Conservation (phyloP, 2,329 filamentous ascomycete species). For the Trichoderma simmonsii region DNA sequence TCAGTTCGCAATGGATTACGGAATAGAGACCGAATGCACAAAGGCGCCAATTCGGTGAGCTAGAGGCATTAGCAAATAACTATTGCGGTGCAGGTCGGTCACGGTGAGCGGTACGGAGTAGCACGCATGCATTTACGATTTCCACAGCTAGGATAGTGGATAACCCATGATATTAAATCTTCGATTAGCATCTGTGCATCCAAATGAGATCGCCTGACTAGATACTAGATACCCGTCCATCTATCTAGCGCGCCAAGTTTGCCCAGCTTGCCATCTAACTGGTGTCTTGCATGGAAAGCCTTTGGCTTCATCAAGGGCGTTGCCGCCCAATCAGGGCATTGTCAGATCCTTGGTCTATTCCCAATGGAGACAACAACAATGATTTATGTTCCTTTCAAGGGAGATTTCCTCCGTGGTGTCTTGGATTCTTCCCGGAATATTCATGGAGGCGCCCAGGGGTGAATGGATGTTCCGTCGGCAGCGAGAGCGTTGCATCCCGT, state of each 20-base stretch:
- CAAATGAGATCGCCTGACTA: neutral
- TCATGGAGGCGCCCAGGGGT: neutral
- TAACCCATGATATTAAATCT: slow-evolving; percentile 6
- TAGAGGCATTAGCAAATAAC: neutral
- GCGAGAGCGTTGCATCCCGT: neutral
- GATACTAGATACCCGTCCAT: slow-evolving; percentile 7
- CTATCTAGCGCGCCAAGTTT: slow-evolving; percentile 7
- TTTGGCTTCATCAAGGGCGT: neutral
- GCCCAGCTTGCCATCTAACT: neutral
- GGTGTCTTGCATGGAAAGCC: slow-evolving; percentile 5
- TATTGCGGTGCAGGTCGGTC: neutral
- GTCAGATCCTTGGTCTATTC: neutral
- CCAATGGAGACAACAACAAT: neutral
- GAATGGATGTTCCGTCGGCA: neutral
- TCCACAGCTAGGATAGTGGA: neutral
- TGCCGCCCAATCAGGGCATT: neutral
- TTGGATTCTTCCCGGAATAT: neutral
- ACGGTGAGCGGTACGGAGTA: neutral
- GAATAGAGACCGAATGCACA: neutral
- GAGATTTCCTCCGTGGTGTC: neutral
- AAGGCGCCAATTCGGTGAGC: neutral
- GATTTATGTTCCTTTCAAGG: neutral
- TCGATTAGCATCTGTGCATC: slow-evolving; percentile 1
- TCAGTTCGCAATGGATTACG: neutral
- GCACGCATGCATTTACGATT: neutral